phyloP scores from a whole-genome alignment of 2,329 filamentous ascomycete genomes.

The Hypoxylon sp. region DNA sequence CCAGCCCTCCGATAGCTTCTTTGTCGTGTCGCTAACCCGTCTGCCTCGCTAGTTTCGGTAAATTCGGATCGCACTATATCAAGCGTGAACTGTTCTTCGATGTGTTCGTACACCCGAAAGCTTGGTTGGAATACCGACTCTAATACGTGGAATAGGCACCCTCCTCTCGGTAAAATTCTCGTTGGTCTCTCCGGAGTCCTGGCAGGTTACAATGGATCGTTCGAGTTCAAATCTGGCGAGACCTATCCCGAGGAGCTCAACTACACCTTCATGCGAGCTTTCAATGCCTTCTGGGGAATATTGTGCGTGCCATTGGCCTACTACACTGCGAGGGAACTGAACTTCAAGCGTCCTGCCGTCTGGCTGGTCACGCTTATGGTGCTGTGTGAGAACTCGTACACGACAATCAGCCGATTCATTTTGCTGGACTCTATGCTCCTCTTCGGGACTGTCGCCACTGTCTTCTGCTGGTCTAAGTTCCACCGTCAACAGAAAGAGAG shows the following conservation, averaged over 20 bases:
- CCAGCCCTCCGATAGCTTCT: constrained; percentile 24
- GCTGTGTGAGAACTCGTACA: constrained; percentile 98
- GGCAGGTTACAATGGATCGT: constrained; percentile 98
- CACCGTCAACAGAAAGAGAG: constrained; percentile 88
- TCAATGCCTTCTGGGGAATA: constrained; percentile 96
- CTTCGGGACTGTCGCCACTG: constrained; percentile 98
- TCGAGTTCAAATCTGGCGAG: constrained; percentile 99
- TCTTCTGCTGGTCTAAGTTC: constrained; percentile 97
- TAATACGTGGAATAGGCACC: constrained; percentile 63
- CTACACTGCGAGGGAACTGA: constrained; percentile 92
- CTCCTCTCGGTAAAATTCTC: constrained; percentile 97
- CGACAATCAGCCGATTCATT: constrained; percentile 98
- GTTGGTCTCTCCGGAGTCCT: constrained; percentile 96
- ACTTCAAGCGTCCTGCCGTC: constrained; percentile 86
- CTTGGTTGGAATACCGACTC: constrained; percentile 28
- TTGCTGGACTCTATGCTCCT: constrained; percentile 98
- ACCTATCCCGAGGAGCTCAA: constrained; percentile 93
- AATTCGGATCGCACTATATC: constrained; percentile 99
- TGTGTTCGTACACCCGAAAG: constrained; percentile 59
- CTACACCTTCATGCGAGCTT: constrained; percentile 98
- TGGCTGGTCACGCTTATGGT: constrained; percentile 98
- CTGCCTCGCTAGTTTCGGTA: constrained; percentile 77
- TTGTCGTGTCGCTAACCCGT: constrained; percentile 50
- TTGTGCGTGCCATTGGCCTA: constrained; percentile 94
- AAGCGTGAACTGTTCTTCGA: constrained; percentile 99